A percentile compares a stretch with the other conserved stretches of the same genome.
Conservation (phyloP, 169 alveolate species). For the Plasmodium berghei region DNA sequence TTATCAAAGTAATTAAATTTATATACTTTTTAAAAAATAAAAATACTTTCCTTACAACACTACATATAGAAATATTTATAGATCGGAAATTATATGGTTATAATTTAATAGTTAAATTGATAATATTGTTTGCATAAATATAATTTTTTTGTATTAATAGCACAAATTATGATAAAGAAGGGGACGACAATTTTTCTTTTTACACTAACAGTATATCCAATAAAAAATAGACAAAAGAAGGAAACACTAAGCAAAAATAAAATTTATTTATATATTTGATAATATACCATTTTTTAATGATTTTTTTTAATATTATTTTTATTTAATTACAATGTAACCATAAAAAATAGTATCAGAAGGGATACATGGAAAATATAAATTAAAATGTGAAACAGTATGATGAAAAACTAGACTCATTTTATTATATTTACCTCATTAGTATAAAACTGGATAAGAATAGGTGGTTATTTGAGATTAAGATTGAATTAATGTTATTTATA, state of each 20-base stretch:
- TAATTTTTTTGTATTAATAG: background rate
- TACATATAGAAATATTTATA: too few species aligned
- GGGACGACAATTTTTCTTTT: conserved; percentile 18
- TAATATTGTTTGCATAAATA: too few species aligned
- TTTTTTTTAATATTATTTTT: background rate
- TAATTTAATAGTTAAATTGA: too few species aligned
- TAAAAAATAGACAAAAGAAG: too few species aligned
- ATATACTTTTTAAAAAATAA: background rate
- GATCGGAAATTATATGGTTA: too few species aligned
- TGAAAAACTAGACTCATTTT: background rate
- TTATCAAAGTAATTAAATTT: conserved; percentile 1
- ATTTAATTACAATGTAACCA: background rate
- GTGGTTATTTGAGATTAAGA: background rate
- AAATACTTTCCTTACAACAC: background rate
- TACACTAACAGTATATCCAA: conserved; percentile 26
- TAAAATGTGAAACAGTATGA: conserved; percentile 37
- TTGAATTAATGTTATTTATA: background rate
- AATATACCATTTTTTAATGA: background rate
- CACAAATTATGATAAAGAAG: background rate
- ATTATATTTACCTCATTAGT: background rate
- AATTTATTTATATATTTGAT: background rate
- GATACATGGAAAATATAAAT: conserved; percentile 46
- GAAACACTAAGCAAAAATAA: background rate
- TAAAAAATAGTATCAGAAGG: conserved; percentile 48
- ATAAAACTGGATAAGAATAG: background rate